Conservation (phyloP, 2,329 filamentous ascomycete genomes). For the Aspergillus candidus region DNA sequence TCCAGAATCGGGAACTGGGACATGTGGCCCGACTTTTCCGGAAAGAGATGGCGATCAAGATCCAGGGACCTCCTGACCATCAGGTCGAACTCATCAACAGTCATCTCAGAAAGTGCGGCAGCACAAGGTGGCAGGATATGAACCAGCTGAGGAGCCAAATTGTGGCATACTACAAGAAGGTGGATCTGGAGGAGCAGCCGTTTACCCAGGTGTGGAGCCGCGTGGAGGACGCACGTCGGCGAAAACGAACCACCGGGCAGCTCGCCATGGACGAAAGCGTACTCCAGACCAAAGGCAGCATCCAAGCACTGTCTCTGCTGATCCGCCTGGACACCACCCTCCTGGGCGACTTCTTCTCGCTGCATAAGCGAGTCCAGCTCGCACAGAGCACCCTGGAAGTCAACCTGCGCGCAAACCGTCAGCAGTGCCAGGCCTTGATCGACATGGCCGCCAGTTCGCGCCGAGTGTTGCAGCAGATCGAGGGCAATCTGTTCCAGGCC, state of each 20-base stretch:
- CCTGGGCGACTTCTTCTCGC: constrained; percentile 39
- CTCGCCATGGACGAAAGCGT: constrained; percentile 27
- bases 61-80: constrained; percentile 14
- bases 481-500: constrained; percentile 48
- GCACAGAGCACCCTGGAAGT: background rate
- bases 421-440: constrained; percentile 38
- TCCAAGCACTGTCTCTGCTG: constrained; percentile 42
- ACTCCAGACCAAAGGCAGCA: constrained; percentile 30
- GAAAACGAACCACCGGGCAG: constrained; percentile 17
- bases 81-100: constrained; percentile 22
- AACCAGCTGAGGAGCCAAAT: constrained; percentile 24
- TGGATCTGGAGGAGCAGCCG: constrained; percentile 35
- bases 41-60: constrained; percentile 10
- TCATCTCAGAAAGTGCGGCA: constrained; percentile 18
- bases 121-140: constrained; percentile 16
- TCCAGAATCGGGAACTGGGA: constrained; percentile 16
- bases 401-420: constrained; percentile 22
- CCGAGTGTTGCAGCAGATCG: constrained; percentile 27
- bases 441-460: constrained; percentile 23
- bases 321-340: constrained; percentile 47
- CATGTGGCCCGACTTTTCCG: background rate
- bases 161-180: constrained; percentile 23
- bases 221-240: constrained; percentile 29
- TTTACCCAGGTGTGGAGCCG: constrained; percentile 32
- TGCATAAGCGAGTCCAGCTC: constrained; percentile 9